Conservation (phyloP, 106 monocot species). For the Xerophyta viscosa region DNA sequence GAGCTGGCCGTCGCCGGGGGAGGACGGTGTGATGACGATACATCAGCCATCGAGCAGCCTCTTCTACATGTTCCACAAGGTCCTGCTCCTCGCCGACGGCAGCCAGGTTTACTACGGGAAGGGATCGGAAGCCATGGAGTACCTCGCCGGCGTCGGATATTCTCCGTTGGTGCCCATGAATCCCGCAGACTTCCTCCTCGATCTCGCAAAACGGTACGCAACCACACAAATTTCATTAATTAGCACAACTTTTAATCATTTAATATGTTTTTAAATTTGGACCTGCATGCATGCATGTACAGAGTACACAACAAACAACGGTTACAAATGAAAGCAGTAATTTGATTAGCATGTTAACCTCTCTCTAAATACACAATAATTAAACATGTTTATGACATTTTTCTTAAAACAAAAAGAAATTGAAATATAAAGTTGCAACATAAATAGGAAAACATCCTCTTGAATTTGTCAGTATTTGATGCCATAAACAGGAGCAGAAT, state of each 20-base stretch:
- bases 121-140: constrained; percentile 16
- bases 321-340: too few species aligned
- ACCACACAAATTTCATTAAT: background rate
- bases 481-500: too few species aligned
- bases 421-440: too few species aligned
- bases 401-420: too few species aligned
- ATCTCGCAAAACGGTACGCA: constrained; percentile 29
- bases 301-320: background rate
- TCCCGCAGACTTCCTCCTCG: constrained; percentile 32
- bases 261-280: too few species aligned
- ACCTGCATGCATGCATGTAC: background rate
- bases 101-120: constrained; percentile 20
- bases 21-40: constrained; percentile 24
- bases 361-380: too few species aligned
- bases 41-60: constrained; percentile 34
- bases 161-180: constrained; percentile 8
- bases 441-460: too few species aligned
- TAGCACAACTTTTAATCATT: background rate
- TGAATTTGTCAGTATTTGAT: too few species aligned
- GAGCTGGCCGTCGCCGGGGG: constrained; percentile 18
- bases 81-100: constrained; percentile 24
- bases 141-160: constrained; percentile 21
- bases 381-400: too few species aligned
- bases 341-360: too few species aligned
- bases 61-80: constrained; percentile 29